Percentiles rank a stretch among this genome's conserved stretches.
Evolutionary conservation across 2,329 filamentous ascomycete genomes (phyloP).

Genomic region (Phialophora macrospora): DNA sequence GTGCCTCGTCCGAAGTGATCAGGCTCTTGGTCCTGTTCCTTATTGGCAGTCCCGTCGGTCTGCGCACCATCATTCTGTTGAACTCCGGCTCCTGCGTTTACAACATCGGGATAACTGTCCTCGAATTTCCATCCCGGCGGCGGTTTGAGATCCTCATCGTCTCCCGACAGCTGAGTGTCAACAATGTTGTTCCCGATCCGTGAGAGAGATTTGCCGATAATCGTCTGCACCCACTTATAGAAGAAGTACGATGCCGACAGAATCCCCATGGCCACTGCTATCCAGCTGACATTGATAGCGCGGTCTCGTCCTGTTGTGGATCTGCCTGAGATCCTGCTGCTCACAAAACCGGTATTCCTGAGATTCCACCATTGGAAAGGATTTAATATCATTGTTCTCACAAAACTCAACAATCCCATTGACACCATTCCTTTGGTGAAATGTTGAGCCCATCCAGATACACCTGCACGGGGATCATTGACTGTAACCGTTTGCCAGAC

Average conservation of each 20-base stretch:
- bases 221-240: constrained; percentile 38
- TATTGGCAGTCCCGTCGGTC: not conserved
- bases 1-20: not conserved
- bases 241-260: constrained; percentile 38
- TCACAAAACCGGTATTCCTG: constrained; percentile 62
- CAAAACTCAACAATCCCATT: constrained; percentile 80
- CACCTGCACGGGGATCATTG: constrained; percentile 20
- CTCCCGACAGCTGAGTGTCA: constrained; percentile 38
- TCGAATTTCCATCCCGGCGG: constrained; percentile 36
- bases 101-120: constrained; percentile 12
- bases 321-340: constrained; percentile 27
- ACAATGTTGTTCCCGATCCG: constrained; percentile 40
- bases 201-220: constrained; percentile 36
- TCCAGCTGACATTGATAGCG: constrained; percentile 76
- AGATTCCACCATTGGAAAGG: constrained; percentile 80
- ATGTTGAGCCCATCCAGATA: constrained; percentile 76
- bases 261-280: constrained; percentile 79
- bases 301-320: constrained; percentile 71
- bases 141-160: constrained; percentile 40
- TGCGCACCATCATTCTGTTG: not conserved
- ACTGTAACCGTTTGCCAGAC: constrained; percentile 36
- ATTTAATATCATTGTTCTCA: constrained; percentile 75
- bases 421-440: constrained; percentile 90
- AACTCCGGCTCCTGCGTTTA: not conserved
- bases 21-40: not conserved